These are phyloP conservation scores for Sordariomycetes sp. DNA, from an alignment of 2,329 filamentous ascomycete genomes.

Conservation along the genomic window DNA sequence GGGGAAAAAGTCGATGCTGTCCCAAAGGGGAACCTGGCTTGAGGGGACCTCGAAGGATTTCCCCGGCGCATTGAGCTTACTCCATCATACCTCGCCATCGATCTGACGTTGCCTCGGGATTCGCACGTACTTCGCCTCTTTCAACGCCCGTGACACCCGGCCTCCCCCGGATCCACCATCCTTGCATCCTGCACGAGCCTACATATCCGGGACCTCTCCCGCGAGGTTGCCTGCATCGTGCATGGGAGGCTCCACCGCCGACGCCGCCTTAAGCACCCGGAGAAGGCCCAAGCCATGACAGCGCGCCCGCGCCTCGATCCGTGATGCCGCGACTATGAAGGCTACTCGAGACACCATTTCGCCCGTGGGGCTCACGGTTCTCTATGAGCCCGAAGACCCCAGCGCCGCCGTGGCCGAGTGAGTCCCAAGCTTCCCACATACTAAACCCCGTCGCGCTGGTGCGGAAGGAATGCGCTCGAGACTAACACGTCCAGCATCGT, in stretches of 20 bases:
- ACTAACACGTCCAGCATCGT: conserved; percentile 15
- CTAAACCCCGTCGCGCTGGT: neutral
- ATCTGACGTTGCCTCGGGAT: neutral
- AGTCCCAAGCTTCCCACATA: conserved; percentile 4
- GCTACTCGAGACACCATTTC: conserved; percentile 13
- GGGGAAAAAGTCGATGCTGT: neutral
- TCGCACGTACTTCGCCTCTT: neutral
- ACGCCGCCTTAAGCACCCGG: neutral
- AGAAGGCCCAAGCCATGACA: neutral
- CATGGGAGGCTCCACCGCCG: neutral
- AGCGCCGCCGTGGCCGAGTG: conserved; percentile 17
- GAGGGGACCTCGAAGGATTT: neutral
- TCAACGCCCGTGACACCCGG: neutral
- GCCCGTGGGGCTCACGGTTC: conserved; percentile 18
- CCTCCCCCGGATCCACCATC: neutral
- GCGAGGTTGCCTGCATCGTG: neutral
- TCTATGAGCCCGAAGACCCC: conserved; percentile 19
- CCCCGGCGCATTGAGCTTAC: neutral
- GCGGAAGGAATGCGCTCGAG: neutral
- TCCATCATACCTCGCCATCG: neutral
- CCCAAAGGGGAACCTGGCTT: neutral
- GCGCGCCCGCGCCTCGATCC: neutral
- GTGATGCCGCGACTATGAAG: conserved; percentile 12
- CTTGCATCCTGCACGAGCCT: neutral
- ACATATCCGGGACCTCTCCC: neutral